Evolutionary conservation across 768 basidiomycete genomes (phyloP).

Genomic region (Lentinula raphanica): DNA sequence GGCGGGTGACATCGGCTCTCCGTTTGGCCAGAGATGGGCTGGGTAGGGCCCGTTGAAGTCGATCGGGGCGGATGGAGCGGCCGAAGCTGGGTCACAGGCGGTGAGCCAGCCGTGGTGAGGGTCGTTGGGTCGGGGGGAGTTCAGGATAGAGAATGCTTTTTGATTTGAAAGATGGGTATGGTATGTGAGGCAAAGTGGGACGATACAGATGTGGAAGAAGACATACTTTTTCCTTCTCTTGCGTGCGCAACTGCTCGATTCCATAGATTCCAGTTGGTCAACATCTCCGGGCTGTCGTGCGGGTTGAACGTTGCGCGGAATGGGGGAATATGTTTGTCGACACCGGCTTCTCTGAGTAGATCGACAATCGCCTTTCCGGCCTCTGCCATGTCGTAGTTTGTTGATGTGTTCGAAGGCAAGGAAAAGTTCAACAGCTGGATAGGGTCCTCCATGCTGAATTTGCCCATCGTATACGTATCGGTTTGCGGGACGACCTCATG

Average conservation of each 20-base stretch:
- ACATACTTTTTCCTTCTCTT: not conserved
- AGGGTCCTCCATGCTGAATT: conserved; percentile 11
- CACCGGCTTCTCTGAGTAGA: conserved; percentile 27
- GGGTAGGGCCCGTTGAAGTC: conserved; percentile 30
- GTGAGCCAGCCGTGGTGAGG: conserved; percentile 11
- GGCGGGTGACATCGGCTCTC: not conserved
- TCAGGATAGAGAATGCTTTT: conserved; percentile 3
- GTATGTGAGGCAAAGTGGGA: not conserved
- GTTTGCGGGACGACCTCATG: conserved; percentile 24
- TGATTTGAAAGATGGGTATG: not conserved
- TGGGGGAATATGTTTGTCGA: conserved; percentile 36
- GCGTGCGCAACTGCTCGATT: not conserved
- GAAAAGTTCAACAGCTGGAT: not conserved
- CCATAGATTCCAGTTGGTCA: conserved; percentile 21
- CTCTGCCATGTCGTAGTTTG: conserved; percentile 19
- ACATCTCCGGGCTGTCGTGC: conserved; percentile 41
- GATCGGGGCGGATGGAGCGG: conserved; percentile 16
- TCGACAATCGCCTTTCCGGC: conserved; percentile 31
- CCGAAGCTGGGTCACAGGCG: conserved; percentile 8
- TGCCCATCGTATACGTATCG: conserved; percentile 34
- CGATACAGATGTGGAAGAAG: not conserved
- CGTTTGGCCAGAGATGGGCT: conserved; percentile 12
- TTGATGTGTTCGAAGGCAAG: not conserved
- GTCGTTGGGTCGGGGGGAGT: not conserved
- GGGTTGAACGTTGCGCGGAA: conserved; percentile 51